Conservation (phyloP, 495 filamentous ascomycete species). For the Parachaetomium inaequale region DNA sequence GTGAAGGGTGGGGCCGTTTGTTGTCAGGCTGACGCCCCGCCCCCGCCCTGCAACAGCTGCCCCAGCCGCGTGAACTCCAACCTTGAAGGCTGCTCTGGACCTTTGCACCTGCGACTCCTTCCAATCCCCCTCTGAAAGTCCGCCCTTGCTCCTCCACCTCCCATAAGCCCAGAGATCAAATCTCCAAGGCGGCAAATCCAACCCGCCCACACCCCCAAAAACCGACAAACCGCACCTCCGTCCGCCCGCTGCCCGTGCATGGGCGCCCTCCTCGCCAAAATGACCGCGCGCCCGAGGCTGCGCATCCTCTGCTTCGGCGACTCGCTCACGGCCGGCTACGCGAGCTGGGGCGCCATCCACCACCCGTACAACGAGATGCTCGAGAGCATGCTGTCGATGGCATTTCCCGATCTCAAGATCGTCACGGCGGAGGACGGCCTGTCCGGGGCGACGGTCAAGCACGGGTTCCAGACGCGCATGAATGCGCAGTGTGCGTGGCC, state of each 20-base stretch:
- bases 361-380: conserved; percentile 51
- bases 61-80: conserved; percentile 7
- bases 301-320: conserved; percentile 63
- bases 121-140: too few species aligned
- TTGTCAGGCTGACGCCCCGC: conserved; percentile 6
- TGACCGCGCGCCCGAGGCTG: conserved; percentile 27
- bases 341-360: conserved; percentile 39
- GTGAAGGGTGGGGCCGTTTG: not conserved
- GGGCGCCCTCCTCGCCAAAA: conserved; percentile 16
- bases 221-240: not conserved
- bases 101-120: not conserved
- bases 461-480: conserved; percentile 49
- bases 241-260: not conserved
- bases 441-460: conserved; percentile 50
- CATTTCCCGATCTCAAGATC: conserved; percentile 36
- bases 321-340: conserved; percentile 58
- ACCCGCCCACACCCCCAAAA: too few species aligned
- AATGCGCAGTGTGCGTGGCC: conserved; percentile 38
- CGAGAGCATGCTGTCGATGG: conserved; percentile 38
- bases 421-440: conserved; percentile 42
- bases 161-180: not conserved
- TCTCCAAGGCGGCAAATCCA: too few species aligned
- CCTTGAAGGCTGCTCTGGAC: not conserved
- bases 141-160: not conserved
- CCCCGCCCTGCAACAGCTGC: conserved; percentile 14